phyloP scores from a whole-genome alignment of 1,284 basidiomycete genomes.

The Ustilago trichophora region DNA sequence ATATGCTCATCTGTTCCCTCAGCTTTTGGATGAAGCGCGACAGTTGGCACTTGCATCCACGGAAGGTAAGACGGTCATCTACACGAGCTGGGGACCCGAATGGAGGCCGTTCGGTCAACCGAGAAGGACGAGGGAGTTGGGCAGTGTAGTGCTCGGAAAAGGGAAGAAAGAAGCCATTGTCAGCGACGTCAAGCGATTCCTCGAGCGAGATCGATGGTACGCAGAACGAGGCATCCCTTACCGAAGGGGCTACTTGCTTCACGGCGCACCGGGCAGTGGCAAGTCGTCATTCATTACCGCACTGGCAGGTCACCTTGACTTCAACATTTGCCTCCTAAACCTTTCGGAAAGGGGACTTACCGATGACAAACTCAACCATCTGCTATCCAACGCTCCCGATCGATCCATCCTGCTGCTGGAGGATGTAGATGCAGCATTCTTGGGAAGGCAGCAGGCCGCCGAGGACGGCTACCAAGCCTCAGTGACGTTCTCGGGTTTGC shows the following conservation, averaged over 20 bases:
- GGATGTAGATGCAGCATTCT: conserved; percentile 98
- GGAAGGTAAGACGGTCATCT: conserved; percentile 93
- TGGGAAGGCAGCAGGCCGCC: conserved; percentile 42
- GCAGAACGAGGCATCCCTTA: conserved; percentile 97
- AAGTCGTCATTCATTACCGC: conserved; percentile 99
- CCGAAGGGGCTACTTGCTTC: conserved; percentile 89
- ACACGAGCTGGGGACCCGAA: conserved; percentile 94
- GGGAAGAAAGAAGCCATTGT: conserved; percentile 83
- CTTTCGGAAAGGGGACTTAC: conserved; percentile 94
- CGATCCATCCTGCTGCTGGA: conserved; percentile 92
- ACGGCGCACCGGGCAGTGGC: conserved; percentile 96
- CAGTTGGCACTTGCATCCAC: conserved; percentile 84
- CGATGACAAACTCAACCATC: conserved; percentile 94
- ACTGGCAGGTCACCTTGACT: conserved; percentile 83
- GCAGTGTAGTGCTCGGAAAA: conserved; percentile 87
- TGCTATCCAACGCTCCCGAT: conserved; percentile 91
- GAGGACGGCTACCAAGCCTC: conserved; percentile 69
- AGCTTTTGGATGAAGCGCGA: conserved; percentile 84
- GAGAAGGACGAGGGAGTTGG: conserved; percentile 82
- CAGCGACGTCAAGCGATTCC: conserved; percentile 81
- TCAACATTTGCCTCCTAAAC: conserved; percentile 96
- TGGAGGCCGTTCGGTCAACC: conserved; percentile 97
- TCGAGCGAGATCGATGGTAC: conserved; percentile 90
- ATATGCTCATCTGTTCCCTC: conserved; percentile 82
- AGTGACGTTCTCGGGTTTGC: conserved; percentile 95